Conservation (phyloP, 768 basidiomycete species). For the Pleurotus salmoneostramineus region DNA sequence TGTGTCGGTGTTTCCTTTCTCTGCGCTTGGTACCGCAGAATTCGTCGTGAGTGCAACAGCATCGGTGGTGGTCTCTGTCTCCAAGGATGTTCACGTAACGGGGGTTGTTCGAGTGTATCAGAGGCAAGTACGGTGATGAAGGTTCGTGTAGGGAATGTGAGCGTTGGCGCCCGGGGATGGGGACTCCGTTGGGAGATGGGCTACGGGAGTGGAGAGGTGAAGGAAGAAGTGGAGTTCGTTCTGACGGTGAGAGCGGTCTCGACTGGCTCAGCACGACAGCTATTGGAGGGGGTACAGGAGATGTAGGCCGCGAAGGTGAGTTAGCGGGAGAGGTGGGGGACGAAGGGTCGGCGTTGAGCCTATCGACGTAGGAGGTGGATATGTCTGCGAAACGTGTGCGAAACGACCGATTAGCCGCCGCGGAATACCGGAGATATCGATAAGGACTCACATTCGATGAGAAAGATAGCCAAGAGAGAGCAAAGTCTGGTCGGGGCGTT, state of each 20-base stretch:
- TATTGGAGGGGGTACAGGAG: not conserved
- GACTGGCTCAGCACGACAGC: not conserved
- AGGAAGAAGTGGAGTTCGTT: not conserved
- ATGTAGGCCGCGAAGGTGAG: conserved; percentile 14
- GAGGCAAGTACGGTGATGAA: not conserved
- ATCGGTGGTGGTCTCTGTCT: conserved; percentile 7
- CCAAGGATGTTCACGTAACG: conserved; percentile 4
- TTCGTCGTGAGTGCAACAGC: conserved; percentile 3
- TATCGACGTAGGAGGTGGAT: conserved; percentile 73
- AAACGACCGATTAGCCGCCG: not conserved
- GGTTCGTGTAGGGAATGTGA: conserved; percentile 1
- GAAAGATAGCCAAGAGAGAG: conserved; percentile 68
- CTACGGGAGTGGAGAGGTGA: not conserved
- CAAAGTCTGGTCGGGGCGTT: conserved; percentile 37
- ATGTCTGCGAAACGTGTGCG: conserved; percentile 41
- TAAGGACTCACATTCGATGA: conserved; percentile 67
- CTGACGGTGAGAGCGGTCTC: not conserved
- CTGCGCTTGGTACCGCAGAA: conserved; percentile 1
- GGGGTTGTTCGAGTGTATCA: conserved; percentile 1
- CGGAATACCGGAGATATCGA: not conserved
- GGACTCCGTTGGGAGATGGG: not conserved
- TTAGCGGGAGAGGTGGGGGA: conserved; percentile 34
- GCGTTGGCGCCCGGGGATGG: not conserved
- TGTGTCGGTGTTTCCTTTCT: not conserved
- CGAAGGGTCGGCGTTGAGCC: conserved; percentile 60